Evolutionary conservation across 129 eudicot genomes (phyloP).

Genomic region (Flaveria ramosissima): DNA sequence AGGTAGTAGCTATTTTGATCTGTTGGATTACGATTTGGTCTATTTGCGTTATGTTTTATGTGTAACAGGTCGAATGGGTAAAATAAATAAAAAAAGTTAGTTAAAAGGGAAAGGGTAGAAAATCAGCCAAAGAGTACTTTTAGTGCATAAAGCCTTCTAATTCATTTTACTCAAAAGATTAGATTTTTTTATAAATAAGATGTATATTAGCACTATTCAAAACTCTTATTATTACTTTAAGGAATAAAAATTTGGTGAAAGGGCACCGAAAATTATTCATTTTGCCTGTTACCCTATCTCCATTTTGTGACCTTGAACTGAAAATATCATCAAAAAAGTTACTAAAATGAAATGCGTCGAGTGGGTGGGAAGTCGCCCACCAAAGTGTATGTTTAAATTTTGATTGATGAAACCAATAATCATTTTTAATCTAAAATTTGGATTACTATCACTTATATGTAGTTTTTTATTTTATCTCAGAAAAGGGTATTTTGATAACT

Average conservation of each 20-base stretch:
- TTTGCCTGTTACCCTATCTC: background rate
- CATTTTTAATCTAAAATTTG: background rate
- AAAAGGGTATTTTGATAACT: slow-evolving; percentile 20
- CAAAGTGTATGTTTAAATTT: background rate
- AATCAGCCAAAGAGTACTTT: background rate
- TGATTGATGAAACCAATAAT: background rate
- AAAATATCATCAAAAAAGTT: background rate
- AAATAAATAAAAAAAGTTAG: background rate
- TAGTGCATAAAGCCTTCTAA: background rate
- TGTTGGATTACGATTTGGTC: background rate
- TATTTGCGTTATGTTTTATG: background rate
- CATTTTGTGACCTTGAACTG: background rate
- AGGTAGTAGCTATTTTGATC: too few relatives aligned
- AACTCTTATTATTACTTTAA: background rate
- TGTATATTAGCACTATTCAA: background rate
- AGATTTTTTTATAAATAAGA: background rate
- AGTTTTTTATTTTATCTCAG: background rate
- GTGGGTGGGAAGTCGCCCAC: too few relatives aligned
- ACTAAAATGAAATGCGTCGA: background rate
- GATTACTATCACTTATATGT: background rate
- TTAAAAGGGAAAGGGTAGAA: background rate
- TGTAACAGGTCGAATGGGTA: slow-evolving; percentile 7
- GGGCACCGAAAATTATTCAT: background rate
- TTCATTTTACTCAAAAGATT: background rate
- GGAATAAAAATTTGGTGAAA: background rate